Evolutionary conservation across 805 yeast genomes (phyloP), one percentile per base, ranked within the genome.

Genomic region (Teunomyces funiuensis): DNA sequence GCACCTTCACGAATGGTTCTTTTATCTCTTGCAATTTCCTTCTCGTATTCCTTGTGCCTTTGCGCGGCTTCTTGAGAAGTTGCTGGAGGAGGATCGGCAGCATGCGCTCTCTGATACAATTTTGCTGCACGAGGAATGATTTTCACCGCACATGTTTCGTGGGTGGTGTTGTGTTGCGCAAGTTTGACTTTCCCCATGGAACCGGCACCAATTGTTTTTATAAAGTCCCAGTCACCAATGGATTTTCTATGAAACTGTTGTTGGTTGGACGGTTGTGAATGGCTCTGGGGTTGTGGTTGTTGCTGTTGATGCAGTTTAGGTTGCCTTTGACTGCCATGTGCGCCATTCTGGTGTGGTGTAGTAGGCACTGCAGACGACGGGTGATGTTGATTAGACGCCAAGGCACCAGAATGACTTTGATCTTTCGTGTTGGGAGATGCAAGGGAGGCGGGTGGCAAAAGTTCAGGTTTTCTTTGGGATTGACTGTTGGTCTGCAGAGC

Each of bases 111-210:
- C 49, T 82, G 81, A 65, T 84, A 86, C 7, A 84, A 68, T 52
- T 80, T 84, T 5, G 88, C 84, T 5, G 97, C 97, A 52, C 95
- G 72, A 18, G 96, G 95, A 28, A 91, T 93, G 41, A 91, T 90
- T 61, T 91, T 91, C 19, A 91, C 90, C 0, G 95, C 95, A 66
- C 97, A 91, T 10, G 88, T 75, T 52, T 87, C 90, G 45, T 77
- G 79, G 1, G 97, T 88, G 26, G 80, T 64, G 50, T 85, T 79
- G 66, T 90, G 96, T 54, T 80, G 83, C 1, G 98, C 98, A 28
- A 93, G 72, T 66, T 93, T 93, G 37, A 93, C 99, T 62, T 91
- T 95, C 44, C 99, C 99, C 99, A 93, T 93, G 0, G 97, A 88
- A 3, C 99, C 99, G 2, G 98, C 96, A 31, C 99, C 99, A 34